phyloP scores from a whole-genome alignment of 345 rosid species.

The Populus nigra region DNA sequence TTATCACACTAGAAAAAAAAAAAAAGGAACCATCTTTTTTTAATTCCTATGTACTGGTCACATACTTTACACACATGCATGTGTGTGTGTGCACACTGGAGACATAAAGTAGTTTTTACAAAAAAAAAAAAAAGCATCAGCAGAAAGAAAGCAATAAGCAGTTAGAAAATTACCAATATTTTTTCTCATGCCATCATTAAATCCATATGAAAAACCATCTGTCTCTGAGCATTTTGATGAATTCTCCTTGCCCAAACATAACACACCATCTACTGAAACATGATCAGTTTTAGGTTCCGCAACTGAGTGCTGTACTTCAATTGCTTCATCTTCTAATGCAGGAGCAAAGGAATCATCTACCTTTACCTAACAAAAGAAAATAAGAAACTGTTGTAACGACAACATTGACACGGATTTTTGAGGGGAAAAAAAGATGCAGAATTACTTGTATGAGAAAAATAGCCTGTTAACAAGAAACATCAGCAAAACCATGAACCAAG shows the following conservation, averaged over 20 bases:
- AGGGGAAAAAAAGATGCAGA: background rate
- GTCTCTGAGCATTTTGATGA: constrained; percentile 40
- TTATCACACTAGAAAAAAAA: background rate
- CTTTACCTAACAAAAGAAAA: constrained; percentile 33
- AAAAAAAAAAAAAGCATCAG: background rate
- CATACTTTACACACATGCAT: too few species aligned
- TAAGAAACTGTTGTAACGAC: background rate
- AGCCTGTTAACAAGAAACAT: background rate
- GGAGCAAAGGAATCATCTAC: constrained; percentile 44
- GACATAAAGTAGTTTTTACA: too few species aligned
- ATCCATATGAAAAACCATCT: constrained; percentile 48
- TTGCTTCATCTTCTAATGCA: constrained; percentile 40
- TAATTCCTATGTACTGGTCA: too few species aligned
- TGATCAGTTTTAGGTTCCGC: constrained; percentile 53
- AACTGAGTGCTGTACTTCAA: constrained; percentile 39
- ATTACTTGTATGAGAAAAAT: background rate
- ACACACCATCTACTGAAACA: constrained; percentile 46
- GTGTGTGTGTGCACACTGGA: too few species aligned
- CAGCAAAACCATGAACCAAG: constrained; percentile 1
- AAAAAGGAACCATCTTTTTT: background rate
- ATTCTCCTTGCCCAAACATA: constrained; percentile 50
- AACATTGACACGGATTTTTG: constrained; percentile 1
- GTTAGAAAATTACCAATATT: constrained; percentile 37
- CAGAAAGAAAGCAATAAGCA: constrained; percentile 7
- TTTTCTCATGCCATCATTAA: constrained; percentile 41